phyloP scores from a whole-genome alignment of 2,329 filamentous ascomycete genomes.

The Thermomyces lanuginosus region DNA sequence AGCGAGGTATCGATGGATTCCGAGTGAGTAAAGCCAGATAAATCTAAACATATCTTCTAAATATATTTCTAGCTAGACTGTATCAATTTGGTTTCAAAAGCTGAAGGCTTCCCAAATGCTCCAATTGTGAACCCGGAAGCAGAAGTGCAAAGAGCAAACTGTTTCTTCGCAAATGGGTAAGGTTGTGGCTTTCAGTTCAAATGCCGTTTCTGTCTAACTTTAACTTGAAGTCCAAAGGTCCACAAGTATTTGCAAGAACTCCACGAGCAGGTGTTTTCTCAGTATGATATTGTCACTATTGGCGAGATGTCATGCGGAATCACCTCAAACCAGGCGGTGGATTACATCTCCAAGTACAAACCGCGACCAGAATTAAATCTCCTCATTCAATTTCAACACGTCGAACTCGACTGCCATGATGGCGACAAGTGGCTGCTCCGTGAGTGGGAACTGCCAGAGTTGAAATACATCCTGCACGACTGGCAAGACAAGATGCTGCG shows the following conservation, averaged over 20 bases:
- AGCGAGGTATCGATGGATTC: conserved; percentile 52
- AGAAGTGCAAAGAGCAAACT: conserved; percentile 33
- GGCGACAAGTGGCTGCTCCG: conserved; percentile 14
- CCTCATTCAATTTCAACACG: conserved; percentile 27
- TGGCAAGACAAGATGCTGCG: conserved; percentile 37
- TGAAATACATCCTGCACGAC: conserved; percentile 25
- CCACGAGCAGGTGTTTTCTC: conserved; percentile 15
- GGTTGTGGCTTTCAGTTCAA: not conserved
- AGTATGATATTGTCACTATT: conserved; percentile 26
- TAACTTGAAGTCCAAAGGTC: conserved; percentile 18
- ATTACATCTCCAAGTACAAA: conserved; percentile 17
- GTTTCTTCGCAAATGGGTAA: conserved; percentile 47
- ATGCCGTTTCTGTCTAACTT: not conserved
- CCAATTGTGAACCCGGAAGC: conserved; percentile 31
- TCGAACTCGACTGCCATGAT: conserved; percentile 14
- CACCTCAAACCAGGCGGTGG: conserved; percentile 19
- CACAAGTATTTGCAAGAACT: conserved; percentile 25
- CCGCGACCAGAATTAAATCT: conserved; percentile 22
- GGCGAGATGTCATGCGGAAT: conserved; percentile 24
- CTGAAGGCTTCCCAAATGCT: conserved; percentile 31
- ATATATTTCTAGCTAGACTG: conserved; percentile 37
- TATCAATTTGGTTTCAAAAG: conserved; percentile 52
- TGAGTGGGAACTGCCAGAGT: conserved; percentile 28
- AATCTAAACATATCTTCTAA: no score
- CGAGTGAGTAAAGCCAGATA: no score